Evolutionary conservation across 805 yeast species (phyloP), one percentile per base, ranked within the genome.

Genomic region (Candida coquimbonensis): DNA sequence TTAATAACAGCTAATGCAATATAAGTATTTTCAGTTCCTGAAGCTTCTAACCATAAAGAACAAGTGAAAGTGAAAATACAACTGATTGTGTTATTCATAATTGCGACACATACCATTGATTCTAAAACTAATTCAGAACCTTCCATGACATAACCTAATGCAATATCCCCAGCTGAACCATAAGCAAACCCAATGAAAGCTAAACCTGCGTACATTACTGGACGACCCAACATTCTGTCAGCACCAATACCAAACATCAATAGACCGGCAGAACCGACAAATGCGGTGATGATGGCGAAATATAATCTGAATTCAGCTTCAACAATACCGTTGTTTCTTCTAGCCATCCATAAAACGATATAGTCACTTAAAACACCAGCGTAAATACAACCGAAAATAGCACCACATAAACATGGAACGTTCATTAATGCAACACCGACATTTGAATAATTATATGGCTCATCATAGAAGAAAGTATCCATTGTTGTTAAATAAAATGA

Each of bases 341-440:
- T 78, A 5, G 87, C 83, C 67, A 75, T 60, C 78, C 78, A 74
- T 17, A 77, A 58, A 12, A 81, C 83, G 59, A 80, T 77, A 59
- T 72, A 67, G 57, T 81, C 87, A 26, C 81, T 74, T 24, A 79
- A 43, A 25, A 70, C 57, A 49, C 87, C 87, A 2, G 87, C 84
- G 51, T 78, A 77, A 25, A 79, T 51, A 69, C 86, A 81, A 5
- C 87, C 87, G 48, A 81, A 67, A 27, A 78, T 60, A 2, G 87
- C 83, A 39, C 87, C 87, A 42, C 80, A 72, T 37, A 80, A 65
- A 46, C 82, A 74, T 0, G 91, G 89, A 21, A 84, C 70, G 54
- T 84, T 83, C 89, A 84, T 83, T 37, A 84, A 57, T 0, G 88
- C 89, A 25, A 85, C 87, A 34, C 81, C 85, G 7, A 75, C 72